phyloP scores from a whole-genome alignment of 1,139 yeast genomes.

The Keqinozyma sinolaborantium region DNA sequence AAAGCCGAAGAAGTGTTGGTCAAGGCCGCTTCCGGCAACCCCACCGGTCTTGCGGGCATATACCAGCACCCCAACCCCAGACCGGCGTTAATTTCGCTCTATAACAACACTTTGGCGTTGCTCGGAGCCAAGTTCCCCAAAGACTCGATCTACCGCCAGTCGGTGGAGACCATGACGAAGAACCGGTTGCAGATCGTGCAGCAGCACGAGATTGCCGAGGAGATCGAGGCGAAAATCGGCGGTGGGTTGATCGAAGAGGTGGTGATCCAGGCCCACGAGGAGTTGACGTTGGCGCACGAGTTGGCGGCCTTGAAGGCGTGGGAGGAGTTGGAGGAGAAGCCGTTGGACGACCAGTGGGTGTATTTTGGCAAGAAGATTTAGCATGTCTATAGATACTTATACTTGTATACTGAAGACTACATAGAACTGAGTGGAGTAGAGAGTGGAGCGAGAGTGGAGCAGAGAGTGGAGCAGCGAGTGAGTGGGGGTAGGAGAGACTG shows the following conservation, averaged over 20 bases:
- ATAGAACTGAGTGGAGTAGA: too few species aligned
- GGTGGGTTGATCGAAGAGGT: constrained; percentile 84
- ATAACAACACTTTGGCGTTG: constrained; percentile 63
- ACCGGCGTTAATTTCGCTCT: constrained; percentile 70
- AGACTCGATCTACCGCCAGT: constrained; percentile 70
- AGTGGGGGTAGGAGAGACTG: too few species aligned
- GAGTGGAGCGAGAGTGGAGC: too few species aligned
- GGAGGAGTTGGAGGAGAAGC: constrained; percentile 67
- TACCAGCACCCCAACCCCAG: constrained; percentile 82
- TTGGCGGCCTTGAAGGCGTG: constrained; percentile 66
- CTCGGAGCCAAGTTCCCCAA: constrained; percentile 62
- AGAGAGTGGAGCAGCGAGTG: too few species aligned
- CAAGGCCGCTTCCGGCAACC: constrained; percentile 63
- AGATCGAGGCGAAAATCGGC: constrained; percentile 73
- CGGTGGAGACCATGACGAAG: constrained; percentile 70
- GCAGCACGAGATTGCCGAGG: constrained; percentile 57
- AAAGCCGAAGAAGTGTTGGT: constrained; percentile 61
- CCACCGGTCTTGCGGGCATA: constrained; percentile 80
- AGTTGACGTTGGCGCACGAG: constrained; percentile 63
- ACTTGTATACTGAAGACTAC: too few species aligned
- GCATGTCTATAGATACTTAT: not conserved
- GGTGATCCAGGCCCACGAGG: constrained; percentile 80
- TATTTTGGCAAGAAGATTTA: constrained; percentile 61
- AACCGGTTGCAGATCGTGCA: constrained; percentile 70
- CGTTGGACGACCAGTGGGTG: constrained; percentile 72